Base-by-base conservation (phyloP, 345 rosid genomes). In the Capsella bursapastoris region DNA sequence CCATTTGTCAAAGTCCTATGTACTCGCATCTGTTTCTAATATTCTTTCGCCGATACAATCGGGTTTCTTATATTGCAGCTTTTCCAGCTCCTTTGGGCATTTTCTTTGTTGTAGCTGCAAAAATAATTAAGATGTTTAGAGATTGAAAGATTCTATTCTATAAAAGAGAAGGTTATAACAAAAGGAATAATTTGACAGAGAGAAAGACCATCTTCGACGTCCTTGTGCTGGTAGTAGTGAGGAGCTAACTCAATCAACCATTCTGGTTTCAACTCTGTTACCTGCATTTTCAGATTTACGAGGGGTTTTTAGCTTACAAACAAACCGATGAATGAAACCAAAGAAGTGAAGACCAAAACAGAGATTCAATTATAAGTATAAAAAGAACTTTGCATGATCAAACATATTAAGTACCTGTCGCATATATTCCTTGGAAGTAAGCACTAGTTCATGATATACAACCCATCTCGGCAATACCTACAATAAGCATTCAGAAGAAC, bases 181-280 rank as follows among this genome's bases (percentile, higher is more conserved):
- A 8, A 80, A 4, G 0, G 56, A 6, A 49, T 13, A 72, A 13
- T 45, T 73, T 71, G 77, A 68, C 56, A 65, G 50, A 65, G 82
- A 62, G 52, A 43, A 25, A 34, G 35, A 95, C 97, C 41, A 79
- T 96, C 99, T 78, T 96, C 99, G 31, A 96, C 99, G 71, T 96
- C 99, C 86, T 96, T 92, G 79, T 76, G 70, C 84, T 96, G 97
- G 85, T 92, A 96, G 78, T 80, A 96, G 69, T 96, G 98, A 1
- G 98, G 99, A 14, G 97, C 98, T 79, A 92, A 88, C 82, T 96
- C 99, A 53, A 92, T 90, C 82, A 96, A 84, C 98, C 99, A 96
- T 45, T 96, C 99, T 5, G 99, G 99, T 80, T 90, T 96, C 74
- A 92, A 88, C 75, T 96, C 98, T 11, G 97, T 89, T 37, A 90